phyloP scores from a whole-genome alignment of 75 land plant genomes.

The Ceratopteris richardii region DNA sequence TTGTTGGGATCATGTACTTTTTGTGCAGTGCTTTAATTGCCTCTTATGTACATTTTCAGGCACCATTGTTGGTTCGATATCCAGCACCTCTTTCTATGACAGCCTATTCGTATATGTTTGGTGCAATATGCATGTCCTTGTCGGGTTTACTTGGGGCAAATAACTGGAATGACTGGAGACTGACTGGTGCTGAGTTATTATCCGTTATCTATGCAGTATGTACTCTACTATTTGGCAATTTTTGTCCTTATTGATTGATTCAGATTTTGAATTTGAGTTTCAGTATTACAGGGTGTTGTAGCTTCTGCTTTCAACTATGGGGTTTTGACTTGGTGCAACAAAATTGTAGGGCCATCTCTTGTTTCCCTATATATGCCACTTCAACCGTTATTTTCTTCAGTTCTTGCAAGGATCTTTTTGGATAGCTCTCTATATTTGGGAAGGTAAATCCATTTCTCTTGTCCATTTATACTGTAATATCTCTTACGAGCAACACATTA shows the following conservation, averaged over 20 bases:
- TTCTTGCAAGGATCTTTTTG: slow-evolving; percentile 70
- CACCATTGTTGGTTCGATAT: slow-evolving; percentile 52
- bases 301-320: slow-evolving; percentile 91
- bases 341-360: slow-evolving; percentile 79
- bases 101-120: slow-evolving; percentile 86
- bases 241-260: background rate
- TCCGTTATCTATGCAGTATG: slow-evolving; percentile 84
- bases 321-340: slow-evolving; percentile 82
- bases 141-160: slow-evolving; percentile 45
- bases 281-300: slow-evolving; percentile 51
- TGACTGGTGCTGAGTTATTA: slow-evolving; percentile 58
- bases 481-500: too few relatives aligned
- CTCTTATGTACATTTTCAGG: slow-evolving; percentile 28
- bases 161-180: slow-evolving; percentile 54
- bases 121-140: slow-evolving; percentile 56
- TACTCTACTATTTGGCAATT: background rate
- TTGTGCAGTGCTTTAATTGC: too few relatives aligned
- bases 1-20: too few relatives aligned
- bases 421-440: slow-evolving; percentile 81
- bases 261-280: background rate
- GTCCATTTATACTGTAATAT: background rate
- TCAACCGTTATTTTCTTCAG: slow-evolving; percentile 81
- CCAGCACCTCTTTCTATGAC: slow-evolving; percentile 79
- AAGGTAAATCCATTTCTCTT: slow-evolving; percentile 38
- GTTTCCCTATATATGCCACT: slow-evolving; percentile 90